Conservation (phyloP, 768 basidiomycete genomes). For the Leucocoprinus birnbaumii region DNA sequence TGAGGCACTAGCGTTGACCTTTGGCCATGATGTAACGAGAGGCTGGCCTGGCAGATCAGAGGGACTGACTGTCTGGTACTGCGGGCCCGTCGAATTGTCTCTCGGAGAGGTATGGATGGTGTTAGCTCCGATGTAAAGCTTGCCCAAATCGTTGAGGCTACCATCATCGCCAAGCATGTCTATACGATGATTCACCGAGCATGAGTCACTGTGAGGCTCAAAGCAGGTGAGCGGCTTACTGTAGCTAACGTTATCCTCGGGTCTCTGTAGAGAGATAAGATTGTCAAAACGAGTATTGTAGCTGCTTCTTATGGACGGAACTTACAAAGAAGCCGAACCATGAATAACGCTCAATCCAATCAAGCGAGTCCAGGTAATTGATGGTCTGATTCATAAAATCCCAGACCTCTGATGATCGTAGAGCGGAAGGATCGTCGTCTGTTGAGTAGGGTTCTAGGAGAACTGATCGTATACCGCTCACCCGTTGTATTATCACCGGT, state of each 20-base stretch:
- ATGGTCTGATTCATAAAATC: constrained; percentile 57
- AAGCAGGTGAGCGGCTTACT: constrained; percentile 27
- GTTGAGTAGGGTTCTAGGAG: not conserved
- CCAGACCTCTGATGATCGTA: constrained; percentile 34
- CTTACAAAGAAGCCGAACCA: constrained; percentile 59
- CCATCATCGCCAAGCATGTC: constrained; percentile 44
- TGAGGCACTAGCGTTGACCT: no score
- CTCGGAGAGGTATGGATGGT: constrained; percentile 38
- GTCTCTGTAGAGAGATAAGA: constrained; percentile 30
- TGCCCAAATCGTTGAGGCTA: constrained; percentile 40
- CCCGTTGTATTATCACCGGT: constrained; percentile 44
- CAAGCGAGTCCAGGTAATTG: constrained; percentile 50
- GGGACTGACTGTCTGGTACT: constrained; percentile 31
- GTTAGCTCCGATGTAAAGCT: constrained; percentile 43
- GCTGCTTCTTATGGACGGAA: constrained; percentile 11
- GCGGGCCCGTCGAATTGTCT: constrained; percentile 22
- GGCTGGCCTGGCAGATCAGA: constrained; percentile 32
- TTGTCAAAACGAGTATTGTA: not conserved
- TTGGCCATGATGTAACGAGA: constrained; percentile 32
- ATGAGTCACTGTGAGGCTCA: not conserved
- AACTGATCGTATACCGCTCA: constrained; percentile 15
- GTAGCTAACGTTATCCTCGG: constrained; percentile 34
- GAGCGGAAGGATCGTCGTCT: not conserved
- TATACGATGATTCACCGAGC: constrained; percentile 13
- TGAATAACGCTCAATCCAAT: constrained; percentile 60